These are phyloP conservation scores for Akanthomyces lecanii DNA, from an alignment of 2,329 filamentous ascomycete species.

Conservation along the genomic window DNA sequence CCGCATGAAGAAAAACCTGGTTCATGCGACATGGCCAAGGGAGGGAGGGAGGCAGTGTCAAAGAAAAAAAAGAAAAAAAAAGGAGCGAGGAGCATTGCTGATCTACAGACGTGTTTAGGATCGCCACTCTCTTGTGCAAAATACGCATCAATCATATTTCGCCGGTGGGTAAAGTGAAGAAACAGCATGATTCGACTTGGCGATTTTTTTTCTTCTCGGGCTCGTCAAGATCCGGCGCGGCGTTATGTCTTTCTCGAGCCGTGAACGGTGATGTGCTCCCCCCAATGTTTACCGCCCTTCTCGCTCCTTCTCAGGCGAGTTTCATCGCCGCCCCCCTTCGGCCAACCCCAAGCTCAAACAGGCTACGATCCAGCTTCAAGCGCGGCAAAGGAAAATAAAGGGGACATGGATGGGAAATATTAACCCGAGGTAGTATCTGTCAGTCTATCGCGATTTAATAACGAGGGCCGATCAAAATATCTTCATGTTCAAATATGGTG, in stretches of 20 bases:
- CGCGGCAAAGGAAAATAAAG: not conserved
- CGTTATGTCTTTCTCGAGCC: too few relatives aligned
- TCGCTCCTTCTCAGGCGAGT: not conserved
- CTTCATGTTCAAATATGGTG: too few relatives aligned
- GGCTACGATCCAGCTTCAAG: not conserved
- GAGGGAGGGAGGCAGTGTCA: constrained; percentile 2
- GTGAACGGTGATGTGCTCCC: not conserved
- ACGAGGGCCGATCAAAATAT: too few relatives aligned
- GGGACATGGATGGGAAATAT: too few relatives aligned
- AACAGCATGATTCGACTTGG: not conserved
- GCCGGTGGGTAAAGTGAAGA: not conserved
- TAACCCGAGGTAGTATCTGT: not conserved
- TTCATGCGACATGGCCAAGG: constrained; percentile 4
- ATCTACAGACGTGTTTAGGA: constrained; percentile 3
- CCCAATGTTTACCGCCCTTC: not conserved
- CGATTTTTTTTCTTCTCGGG: not conserved
- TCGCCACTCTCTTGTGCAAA: not conserved
- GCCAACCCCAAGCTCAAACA: not conserved
- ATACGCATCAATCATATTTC: not conserved
- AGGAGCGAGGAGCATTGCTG: not conserved
- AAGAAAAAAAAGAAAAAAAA: not conserved
- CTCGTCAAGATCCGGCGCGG: not conserved
- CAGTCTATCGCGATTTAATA: not conserved
- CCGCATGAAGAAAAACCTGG: not conserved
- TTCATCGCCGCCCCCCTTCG: not conserved